Evolutionary conservation across 2,329 filamentous ascomycete species (phyloP), one percentile per base, ranked within the genome.

Genomic region (Neonectria punicea): DNA sequence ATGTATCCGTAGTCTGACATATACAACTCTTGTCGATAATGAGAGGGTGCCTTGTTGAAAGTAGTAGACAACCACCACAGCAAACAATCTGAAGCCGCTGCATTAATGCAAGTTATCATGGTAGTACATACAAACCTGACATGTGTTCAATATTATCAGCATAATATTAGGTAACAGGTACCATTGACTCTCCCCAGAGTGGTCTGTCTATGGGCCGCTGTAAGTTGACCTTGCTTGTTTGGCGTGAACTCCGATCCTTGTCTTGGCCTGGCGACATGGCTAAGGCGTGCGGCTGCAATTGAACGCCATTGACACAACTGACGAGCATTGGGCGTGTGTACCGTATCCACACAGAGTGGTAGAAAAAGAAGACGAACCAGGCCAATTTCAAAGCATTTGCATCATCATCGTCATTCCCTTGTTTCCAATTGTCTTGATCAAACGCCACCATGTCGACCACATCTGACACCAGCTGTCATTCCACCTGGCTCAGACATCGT

Each of bases 401-500:
- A 25, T 10, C 25, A 1, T 46, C 20, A 22, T 6, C 22, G 2
- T 22, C 22, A 22, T 22, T 22, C 22, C 22, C 22, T 22, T 22
- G 22, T 22, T 22, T 22, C 22, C 22, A 22, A 22, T 22, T 22
- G 22, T 22, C 22, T 22, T 39, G 5, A 16, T 5, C 13, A 39
- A 39, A 39, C 13, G 13, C 14, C 14, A 36, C 5, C 5, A 49
- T 57, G 54, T 13, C 41, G 14, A 20, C 39, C 18, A 54, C 28
- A 22, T 8, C 51, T 10, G 34, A 25, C 11, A 3, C n/a, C 18
- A 32, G 7, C 14, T 16, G 14, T 30, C 51, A 54, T 3, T 9
- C 3, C 10, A 41, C 8, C 20, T 60, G 49, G 49, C 58, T 68
- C 6, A 53, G 64, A 16, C 43, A 61, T 14, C 56, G 53, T 3